These are phyloP conservation scores for Aleurites moluccanus DNA, from an alignment of 441 rosid genomes.

Conservation along the genomic window DNA sequence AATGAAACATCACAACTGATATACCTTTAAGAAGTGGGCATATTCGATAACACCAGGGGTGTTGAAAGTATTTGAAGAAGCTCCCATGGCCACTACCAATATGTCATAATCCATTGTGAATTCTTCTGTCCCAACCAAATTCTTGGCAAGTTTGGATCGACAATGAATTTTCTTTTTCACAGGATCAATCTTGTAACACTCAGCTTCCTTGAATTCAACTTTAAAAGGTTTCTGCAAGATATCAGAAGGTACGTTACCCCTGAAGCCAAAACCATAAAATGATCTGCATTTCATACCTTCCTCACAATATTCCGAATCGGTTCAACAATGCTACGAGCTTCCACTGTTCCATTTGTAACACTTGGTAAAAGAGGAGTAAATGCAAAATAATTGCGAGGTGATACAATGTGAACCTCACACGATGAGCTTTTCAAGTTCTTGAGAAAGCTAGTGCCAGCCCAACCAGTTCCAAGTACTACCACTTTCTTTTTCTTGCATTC, in stretches of 20 bases:
- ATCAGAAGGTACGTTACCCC: not conserved
- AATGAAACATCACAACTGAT: not conserved
- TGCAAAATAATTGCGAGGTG: constrained; percentile 93
- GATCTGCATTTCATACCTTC: constrained; percentile 46
- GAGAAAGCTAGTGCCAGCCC: constrained; percentile 89
- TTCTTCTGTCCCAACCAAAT: constrained; percentile 49
- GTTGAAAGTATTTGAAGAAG: constrained; percentile 83
- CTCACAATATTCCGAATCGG: constrained; percentile 79
- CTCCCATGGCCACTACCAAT: constrained; percentile 86
- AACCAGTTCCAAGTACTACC: constrained; percentile 84
- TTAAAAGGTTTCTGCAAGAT: constrained; percentile 56
- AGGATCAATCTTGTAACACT: constrained; percentile 79
- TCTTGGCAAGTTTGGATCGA: constrained; percentile 43
- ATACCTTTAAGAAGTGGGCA: constrained; percentile 86
- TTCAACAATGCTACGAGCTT: constrained; percentile 68
- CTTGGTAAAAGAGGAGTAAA: constrained; percentile 90
- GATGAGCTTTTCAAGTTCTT: constrained; percentile 57
- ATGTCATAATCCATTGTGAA: constrained; percentile 77
- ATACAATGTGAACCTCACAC: constrained; percentile 70
- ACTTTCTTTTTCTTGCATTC: constrained; percentile 56
- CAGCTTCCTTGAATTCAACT: constrained; percentile 69
- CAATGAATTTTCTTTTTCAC: constrained; percentile 66
- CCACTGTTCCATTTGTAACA: constrained; percentile 89
- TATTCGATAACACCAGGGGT: constrained; percentile 87
- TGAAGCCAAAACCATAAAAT: not conserved